Evolutionary conservation across 106 monocot genomes (phyloP), one percentile per base, ranked within the genome.

Genomic region (Phalaenopsis aphrodite): DNA sequence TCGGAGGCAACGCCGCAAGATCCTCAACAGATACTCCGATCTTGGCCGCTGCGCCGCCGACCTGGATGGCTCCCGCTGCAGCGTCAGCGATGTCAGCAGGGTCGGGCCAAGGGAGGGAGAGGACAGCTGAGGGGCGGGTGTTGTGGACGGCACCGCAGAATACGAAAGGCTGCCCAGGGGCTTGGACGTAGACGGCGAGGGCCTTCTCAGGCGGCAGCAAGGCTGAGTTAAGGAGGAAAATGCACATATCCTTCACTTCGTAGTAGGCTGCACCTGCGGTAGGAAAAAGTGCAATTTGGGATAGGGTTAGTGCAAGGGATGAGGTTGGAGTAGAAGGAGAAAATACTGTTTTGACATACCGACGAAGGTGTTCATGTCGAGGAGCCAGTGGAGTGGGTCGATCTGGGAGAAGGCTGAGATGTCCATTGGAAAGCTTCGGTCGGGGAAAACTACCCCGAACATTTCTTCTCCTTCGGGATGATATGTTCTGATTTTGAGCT

Each of bases 21-120:
- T 98, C 92, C 87, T 98, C 97, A 2, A 98, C 80, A n/a, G 92
- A 92, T 6, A 98, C 81, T 16, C 97, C 97, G 41, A 98, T 90
- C 82, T 89, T 94, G 1, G 94, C 87, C 1, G 74, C 24, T 0
- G 72, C 39, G 72, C 19, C 66, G 16, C 66, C 19, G n/a, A 14
- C 67, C 24, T 75, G 72, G 19, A 64, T 76, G 23, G 58, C 68
- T 6, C 77, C 55, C 11, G 12, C 55, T 1, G 78, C 52, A 8
- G 82, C 38, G 43, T 56, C 82, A 67, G 84, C 64, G 69, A 56
- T 77, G 39, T 81, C 79, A 6, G 82, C 47, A 65, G 81, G 84
- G 81, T 89, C 88, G 11, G 93, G 93, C 95, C 93, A 93, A 17
- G 93, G 95, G 79, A 96, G 93, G 66, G 88, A 72, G 84, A 96